Base-by-base conservation (phyloP, 148 eudicot genomes). In the Heliosperma pusillum region DNA sequence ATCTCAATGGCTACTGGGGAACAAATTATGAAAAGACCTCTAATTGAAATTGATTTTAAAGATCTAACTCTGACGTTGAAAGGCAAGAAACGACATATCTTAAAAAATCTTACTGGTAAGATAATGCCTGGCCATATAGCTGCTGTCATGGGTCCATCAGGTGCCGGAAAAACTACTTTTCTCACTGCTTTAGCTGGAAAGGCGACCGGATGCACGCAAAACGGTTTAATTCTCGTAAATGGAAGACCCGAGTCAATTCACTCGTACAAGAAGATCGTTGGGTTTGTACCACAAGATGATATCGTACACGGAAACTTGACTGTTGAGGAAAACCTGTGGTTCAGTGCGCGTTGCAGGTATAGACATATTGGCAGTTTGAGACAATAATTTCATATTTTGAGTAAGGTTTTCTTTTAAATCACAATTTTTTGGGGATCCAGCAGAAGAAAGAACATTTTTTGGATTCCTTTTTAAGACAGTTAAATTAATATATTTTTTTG, bases 231-330 rank as follows among this genome's bases (percentile, higher is more conserved):
- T 73, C 87, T 84, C 66, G 77, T 90, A 40, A 90, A 90, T 77
- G 89, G 92, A 9, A 86, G 80, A 69, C 74, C 82, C 8, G 89
- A 84, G 60, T 83, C 90, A 30, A 87, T 90, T 50, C 88, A 80
- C 44, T 90, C 92, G 0, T 90, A 90, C 82, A 84, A 77, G 76
- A 90, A 88, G 78, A 88, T 90, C 10, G 84, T 83, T 42, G 96
- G 96, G 20, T 90, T 88, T 90, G 96, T 90, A 71, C 96, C 96
- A 56, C 96, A 90, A 77, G 96, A 90, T 83, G 96, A 90, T 80
- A 86, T 90, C 66, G 92, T 90, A 70, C 92, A 90, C 80, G 96
- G 96, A 69, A 87, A 90, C 74, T 81, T 90, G 85, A 88, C 92
- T 0, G 92, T 90, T 3, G 92, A 88, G 80, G 96, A 90, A 84